Evolutionary conservation across 2,329 filamentous ascomycete species (phyloP).

Genomic region (Claviceps humidiphila): DNA sequence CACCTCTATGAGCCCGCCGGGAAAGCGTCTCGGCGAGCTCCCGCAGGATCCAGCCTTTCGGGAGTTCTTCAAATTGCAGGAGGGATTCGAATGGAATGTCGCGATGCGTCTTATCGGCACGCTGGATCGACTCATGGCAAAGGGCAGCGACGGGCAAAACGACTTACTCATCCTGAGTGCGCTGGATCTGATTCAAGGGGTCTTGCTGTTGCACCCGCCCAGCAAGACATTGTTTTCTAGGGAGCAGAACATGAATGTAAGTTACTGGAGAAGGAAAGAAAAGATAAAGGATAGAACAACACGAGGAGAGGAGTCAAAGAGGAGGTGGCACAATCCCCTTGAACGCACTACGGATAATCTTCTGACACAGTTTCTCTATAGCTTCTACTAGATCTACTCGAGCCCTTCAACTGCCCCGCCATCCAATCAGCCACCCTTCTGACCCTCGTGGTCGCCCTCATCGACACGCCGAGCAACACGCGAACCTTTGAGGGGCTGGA

Average conservation of each 20-base stretch:
- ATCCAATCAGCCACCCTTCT: constrained; percentile 86
- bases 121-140: constrained; percentile 73
- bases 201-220: constrained; percentile 77
- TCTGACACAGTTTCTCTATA: constrained; percentile 14
- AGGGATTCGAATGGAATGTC: constrained; percentile 97
- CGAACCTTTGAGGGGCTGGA: constrained; percentile 87
- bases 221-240: constrained; percentile 77
- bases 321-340: not conserved
- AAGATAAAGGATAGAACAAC: not conserved
- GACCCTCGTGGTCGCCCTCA: constrained; percentile 76
- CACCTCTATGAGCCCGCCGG: constrained; percentile 21
- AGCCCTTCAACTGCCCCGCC: constrained; percentile 79
- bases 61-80: constrained; percentile 93
- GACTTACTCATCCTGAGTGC: constrained; percentile 80
- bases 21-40: constrained; percentile 56
- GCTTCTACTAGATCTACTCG: constrained; percentile 86
- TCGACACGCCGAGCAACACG: constrained; percentile 77
- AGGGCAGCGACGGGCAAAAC: constrained; percentile 68
- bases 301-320: not conserved
- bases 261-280: constrained; percentile 12
- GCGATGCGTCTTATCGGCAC: constrained; percentile 74
- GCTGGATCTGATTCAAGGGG: constrained; percentile 78
- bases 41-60: constrained; percentile 76
- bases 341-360: not conserved
- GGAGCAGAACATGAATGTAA: constrained; percentile 86